Base-by-base conservation (phyloP, 2,329 filamentous ascomycete genomes). In the Arthroderma sp. region DNA sequence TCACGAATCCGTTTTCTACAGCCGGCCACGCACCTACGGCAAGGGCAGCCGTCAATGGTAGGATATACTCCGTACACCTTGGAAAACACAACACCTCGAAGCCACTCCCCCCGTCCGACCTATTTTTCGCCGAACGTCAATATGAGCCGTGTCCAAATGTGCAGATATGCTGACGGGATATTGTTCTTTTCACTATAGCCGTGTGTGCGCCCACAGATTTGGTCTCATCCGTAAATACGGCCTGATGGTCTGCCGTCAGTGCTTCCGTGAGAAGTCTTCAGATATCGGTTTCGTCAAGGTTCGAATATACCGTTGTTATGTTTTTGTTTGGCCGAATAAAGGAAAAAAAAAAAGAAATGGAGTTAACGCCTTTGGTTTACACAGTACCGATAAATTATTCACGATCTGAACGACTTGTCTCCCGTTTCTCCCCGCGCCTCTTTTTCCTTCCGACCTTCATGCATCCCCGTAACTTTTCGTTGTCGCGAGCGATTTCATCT, bases 201-300 rank as follows among this genome's bases (percentile, higher is more conserved):
- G 81, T 65, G 80, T 84, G 67, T 85, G 81, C 85, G 86, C 87
- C 67, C 89, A 98, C 84, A 81, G 79, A 67, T 89, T 91, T 65
- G 91, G 91, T 93, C 81, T 98, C 61, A 94, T 98, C 81, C 88
- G 91, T 78, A 98, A 98, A 78, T 98, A 98, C 77, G 89, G 91
- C 67, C 79, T 95, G 61, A 86, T 94, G 61, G 78, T 81, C 71
- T 80, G 77, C 74, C 75, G 77, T 73, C 61, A 67, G 44, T 81
- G 77, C 74, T 81, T 81, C 74, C 67, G 78, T 58, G 78, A 81
- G 71, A 81, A 81, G 74, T 68, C 70, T 61, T 63, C 65, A 62
- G 77, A 81, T 66, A 80, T 81, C 63, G 78, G 78, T 58, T 81
- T 81, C 72, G 67, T 72, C 67, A 81, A 81, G 77, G 77, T 80